Base-by-base conservation (phyloP, 768 basidiomycete genomes). In the Coprinopsis strossmayeri region DNA sequence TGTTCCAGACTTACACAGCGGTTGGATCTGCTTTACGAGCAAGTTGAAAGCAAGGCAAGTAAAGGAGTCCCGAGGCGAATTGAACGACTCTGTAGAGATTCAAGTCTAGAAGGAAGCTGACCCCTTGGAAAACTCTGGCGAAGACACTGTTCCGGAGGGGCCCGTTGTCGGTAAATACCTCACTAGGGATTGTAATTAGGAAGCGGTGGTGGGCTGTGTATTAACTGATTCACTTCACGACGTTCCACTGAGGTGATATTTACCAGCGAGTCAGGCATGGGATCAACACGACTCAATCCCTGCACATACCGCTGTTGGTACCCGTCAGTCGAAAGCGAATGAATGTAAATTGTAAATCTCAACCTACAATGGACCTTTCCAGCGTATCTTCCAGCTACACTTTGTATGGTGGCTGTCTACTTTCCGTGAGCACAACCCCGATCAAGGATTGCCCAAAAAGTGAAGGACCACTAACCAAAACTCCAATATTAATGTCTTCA, bases 161-260 rank as follows among this genome's bases (percentile, higher is more conserved):
- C 28, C 73, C 73, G 55, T 73, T 64, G 46, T 74, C 74, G 59
- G 70, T 71, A 55, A 76, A 65, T 45, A 69, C 68, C 61, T 74
- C 73, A 49, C 66, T 66, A 39, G 12, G 48, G 39, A 42, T 38
- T 18, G 26, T 40, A 58, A 51, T 34, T 55, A 56, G 41, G 35
- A 28, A 1, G 3, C 23, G 27, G 7, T 4, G 21, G 25, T 13
- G 18, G 34, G 10, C 12, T 17, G n/a, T 4, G 21, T 21, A 9
- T 24, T 26, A 4, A 41, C 49, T 3, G 20, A 47, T 48, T 32
- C 55, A 69, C 67, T 69, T 70, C 63, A 54, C 61, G 28, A 68
- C 65, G 50, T 67, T 65, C 69, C 68, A 69, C 53, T 41, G 48
- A 48, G 57, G 55, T 62, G 37, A 9, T 11, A 20, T 20, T 39